These are phyloP conservation scores for Sporothrix brasiliensis DNA, from an alignment of 2,329 filamentous ascomycete species.

Conservation along the genomic window DNA sequence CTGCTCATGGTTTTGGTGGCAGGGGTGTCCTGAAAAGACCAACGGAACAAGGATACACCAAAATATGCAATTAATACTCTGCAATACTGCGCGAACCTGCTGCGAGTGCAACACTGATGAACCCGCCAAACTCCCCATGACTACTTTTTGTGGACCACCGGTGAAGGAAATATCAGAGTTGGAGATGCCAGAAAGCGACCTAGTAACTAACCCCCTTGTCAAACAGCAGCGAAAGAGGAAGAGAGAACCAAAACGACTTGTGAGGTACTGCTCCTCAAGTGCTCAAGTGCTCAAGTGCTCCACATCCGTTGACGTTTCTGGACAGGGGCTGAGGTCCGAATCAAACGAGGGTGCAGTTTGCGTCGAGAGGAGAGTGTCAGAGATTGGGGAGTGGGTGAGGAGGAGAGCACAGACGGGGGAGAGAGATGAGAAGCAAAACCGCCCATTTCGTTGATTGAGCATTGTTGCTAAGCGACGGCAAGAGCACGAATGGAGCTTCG, in stretches of 20 bases:
- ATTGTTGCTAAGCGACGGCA: neutral
- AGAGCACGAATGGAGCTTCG: neutral
- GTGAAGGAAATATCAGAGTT: constrained; percentile 1
- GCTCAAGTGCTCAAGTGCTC: neutral
- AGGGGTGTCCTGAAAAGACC: neutral
- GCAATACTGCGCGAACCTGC: neutral
- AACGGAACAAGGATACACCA: too few species aligned
- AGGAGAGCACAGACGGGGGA: neutral
- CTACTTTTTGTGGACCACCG: constrained; percentile 12
- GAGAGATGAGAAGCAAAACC: neutral
- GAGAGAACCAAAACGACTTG: neutral
- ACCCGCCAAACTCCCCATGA: neutral
- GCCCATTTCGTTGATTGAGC: neutral
- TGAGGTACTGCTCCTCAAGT: neutral
- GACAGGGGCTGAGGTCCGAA: constrained; percentile 14
- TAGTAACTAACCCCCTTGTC: neutral
- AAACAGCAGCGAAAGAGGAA: constrained; percentile 2
- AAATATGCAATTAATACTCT: neutral
- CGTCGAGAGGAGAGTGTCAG: neutral
- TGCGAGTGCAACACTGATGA: constrained; percentile 9
- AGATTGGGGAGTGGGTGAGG: neutral
- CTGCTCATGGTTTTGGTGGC: constrained; percentile 18
- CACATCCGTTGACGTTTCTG: neutral
- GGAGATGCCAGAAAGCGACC: neutral
- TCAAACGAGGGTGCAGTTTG: neutral